A percentile compares a stretch with the other conserved stretches of the same genome.
These are phyloP conservation scores for Ochromonas danica DNA, from an alignment of 108 stramenopile genomes.

Conservation along the genomic window DNA sequence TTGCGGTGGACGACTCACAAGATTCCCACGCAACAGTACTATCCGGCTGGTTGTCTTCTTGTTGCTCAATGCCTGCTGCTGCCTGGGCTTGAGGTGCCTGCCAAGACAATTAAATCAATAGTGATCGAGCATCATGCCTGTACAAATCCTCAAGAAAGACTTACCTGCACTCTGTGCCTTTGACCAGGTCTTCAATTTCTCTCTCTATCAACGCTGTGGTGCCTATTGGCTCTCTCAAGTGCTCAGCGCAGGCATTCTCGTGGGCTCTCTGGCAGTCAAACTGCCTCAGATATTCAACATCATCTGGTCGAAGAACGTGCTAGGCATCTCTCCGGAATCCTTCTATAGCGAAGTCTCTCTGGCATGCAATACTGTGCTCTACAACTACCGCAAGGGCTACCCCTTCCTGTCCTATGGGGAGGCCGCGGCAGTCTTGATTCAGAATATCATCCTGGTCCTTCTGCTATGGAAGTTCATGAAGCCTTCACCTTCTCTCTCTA, in stretches of 20 bases:
- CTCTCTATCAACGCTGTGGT: no score
- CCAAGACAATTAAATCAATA: no score
- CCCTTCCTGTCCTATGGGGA: slow-evolving; percentile 45
- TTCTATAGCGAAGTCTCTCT: slow-evolving; percentile 48
- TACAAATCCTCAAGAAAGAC: no score
- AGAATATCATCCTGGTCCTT: slow-evolving; percentile 44
- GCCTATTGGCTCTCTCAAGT: background rate
- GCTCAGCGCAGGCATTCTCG: background rate
- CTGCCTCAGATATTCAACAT: slow-evolving; percentile 18
- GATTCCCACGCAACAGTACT: no score
- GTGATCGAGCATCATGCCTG: no score
- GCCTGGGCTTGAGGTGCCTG: no score
- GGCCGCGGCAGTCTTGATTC: slow-evolving; percentile 40
- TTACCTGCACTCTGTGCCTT: no score
- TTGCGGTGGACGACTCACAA: no score
- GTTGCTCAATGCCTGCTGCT: no score
- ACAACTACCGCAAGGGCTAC: slow-evolving; percentile 38
- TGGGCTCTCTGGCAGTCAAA: slow-evolving; percentile 4
- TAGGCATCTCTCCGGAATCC: slow-evolving; percentile 42
- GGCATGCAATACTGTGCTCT: slow-evolving; percentile 40
- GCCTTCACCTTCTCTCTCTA: background rate
- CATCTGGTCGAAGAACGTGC: background rate
- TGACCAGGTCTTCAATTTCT: no score
- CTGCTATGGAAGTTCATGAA: slow-evolving; percentile 40
- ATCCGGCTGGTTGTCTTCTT: no score